phyloP scores from a whole-genome alignment of 2,329 filamentous ascomycete species.

The Penicillium rolfsii region DNA sequence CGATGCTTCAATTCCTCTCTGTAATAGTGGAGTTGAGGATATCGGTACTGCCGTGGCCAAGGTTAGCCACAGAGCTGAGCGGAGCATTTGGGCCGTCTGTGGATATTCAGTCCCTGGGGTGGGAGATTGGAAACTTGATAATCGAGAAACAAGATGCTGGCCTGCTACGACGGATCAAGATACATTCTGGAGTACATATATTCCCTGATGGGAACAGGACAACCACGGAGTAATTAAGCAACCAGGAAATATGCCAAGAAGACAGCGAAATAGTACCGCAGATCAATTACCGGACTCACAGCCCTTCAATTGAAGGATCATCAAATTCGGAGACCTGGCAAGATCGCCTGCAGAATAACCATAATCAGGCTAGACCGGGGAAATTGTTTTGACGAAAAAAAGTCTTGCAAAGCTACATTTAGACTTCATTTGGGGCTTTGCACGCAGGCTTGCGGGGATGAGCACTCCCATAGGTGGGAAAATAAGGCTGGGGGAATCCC shows the following conservation, averaged over 20 bases:
- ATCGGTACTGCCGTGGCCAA: background rate
- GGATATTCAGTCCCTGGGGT: background rate
- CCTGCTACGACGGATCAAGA: background rate
- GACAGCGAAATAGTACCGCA: background rate
- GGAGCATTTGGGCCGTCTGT: background rate
- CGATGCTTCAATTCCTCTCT: slow-evolving; percentile 8
- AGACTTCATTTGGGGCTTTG: background rate
- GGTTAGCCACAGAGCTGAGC: slow-evolving; percentile 9
- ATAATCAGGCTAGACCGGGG: background rate
- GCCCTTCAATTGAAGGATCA: background rate
- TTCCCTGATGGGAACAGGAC: background rate
- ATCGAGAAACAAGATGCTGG: background rate
- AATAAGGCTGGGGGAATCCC: slow-evolving; percentile 10
- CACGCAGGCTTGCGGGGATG: background rate
- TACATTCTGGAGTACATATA: background rate
- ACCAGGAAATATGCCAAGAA: background rate
- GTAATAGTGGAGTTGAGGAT: slow-evolving; percentile 4
- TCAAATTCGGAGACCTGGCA: background rate
- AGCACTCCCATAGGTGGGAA: slow-evolving; percentile 24
- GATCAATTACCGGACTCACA: background rate
- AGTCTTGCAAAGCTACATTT: background rate
- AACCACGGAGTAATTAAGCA: background rate
- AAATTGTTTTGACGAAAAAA: background rate
- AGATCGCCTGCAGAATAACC: background rate
- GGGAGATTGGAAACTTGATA: background rate